Conservation (phyloP, 495 filamentous ascomycete genomes). For the Clavariopsis aquatica region DNA sequence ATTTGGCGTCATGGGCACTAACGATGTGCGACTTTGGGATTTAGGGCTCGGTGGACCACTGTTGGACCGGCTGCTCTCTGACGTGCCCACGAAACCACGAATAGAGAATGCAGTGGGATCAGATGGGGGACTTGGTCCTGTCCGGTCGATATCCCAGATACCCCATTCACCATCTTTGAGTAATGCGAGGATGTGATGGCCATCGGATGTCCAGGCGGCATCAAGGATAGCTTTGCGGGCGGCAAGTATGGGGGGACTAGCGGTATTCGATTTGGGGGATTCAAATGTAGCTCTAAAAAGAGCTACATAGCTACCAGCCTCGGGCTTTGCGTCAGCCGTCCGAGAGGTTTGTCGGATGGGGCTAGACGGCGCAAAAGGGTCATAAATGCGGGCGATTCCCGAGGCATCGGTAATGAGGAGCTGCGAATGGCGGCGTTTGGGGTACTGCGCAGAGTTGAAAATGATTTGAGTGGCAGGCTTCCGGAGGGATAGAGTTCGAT, state of each 20-base stretch:
- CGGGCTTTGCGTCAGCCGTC: not conserved
- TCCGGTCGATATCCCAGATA: slow-evolving; percentile 82
- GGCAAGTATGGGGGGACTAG: slow-evolving; percentile 17
- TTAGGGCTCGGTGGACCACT: slow-evolving; percentile 14
- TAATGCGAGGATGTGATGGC: slow-evolving; percentile 72
- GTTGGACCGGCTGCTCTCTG: slow-evolving; percentile 31
- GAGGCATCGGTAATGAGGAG: slow-evolving; percentile 68
- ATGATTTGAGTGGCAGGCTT: slow-evolving; percentile 65
- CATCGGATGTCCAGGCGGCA: slow-evolving; percentile 80
- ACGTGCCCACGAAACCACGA: slow-evolving; percentile 64
- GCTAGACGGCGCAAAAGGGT: slow-evolving; percentile 38
- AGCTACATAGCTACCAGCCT: slow-evolving; percentile 39
- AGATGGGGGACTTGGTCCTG: slow-evolving; percentile 60
- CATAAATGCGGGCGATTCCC: slow-evolving; percentile 69
- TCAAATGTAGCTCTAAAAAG: slow-evolving; percentile 36
- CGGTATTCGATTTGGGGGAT: not conserved
- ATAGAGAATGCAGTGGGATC: slow-evolving; percentile 66
- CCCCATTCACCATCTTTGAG: slow-evolving; percentile 90
- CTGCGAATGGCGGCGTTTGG: slow-evolving; percentile 59
- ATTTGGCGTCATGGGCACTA: slow-evolving; percentile 83
- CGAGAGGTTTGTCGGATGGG: slow-evolving; percentile 6
- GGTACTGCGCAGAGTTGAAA: slow-evolving; percentile 69
- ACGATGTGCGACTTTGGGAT: slow-evolving; percentile 46
- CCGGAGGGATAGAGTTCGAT: slow-evolving; percentile 51
- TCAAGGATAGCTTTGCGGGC: slow-evolving; percentile 75